Evolutionary conservation across 1,284 basidiomycete genomes (phyloP), one percentile per base, ranked within the genome.

Genomic region (Chondrostereum purpureum): DNA sequence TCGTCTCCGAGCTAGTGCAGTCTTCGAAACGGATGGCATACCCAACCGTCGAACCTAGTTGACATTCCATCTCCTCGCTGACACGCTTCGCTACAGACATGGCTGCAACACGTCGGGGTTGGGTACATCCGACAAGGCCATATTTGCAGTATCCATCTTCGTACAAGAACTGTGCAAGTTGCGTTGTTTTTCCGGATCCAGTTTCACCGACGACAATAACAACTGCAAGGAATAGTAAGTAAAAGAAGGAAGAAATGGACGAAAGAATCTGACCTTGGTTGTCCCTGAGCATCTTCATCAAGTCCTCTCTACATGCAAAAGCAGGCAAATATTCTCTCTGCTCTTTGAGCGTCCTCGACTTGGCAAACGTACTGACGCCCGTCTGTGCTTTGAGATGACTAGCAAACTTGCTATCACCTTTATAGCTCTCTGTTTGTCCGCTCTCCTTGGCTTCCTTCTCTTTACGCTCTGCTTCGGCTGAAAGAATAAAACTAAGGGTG

Each of bases 31-130:
- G 90, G 60, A 99, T 98, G 12, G 93, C 90, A 62, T 99, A 98
- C 4, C 95, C 95, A 12, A 99, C 95, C 1, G 80, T 80, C 2
- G 75, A 72, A 5, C 95, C 95, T 0, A 98, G 77, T 67, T 90
- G 86, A 65, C 88, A 90, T 82, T 86, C 83, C 77, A 88, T 88
- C 65, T 99, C 95, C 60, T 99, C 95, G 60, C 90, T 93, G 47
- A 98, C 95, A 68, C 95, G 92, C 68, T 98, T 98, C 5, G 95
- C 95, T 3, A 98, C 95, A 12, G 90, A 94, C 94, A 99, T 98
- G 10, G 95, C 94, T 39, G 95, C 94, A 10, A 98, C 94, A 70
- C 94, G 91, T 58, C 95, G 81, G 33, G 94, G 94, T 60, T 98
- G 94, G 0, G 95, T 99, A 58, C 94, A 99, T 5, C 93, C 93